Evolutionary conservation across 768 basidiomycete species (phyloP), one percentile per base, ranked within the genome.

Genomic region (Guyanaporus albipodus): DNA sequence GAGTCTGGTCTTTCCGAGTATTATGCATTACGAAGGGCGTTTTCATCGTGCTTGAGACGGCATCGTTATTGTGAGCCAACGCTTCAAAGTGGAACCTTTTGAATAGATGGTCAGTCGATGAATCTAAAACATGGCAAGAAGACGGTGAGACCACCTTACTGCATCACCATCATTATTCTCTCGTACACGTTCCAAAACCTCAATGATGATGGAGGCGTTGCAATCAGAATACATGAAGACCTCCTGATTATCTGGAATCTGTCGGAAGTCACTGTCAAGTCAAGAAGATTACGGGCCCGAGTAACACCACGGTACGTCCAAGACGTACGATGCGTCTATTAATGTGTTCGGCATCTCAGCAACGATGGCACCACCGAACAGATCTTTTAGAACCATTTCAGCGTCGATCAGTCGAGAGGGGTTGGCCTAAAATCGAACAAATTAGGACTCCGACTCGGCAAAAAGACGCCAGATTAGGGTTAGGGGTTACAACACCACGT

Each of bases 161-260:
- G 91, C 91, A 36, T 85, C 79, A 35, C 71, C 59, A 29, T 74
- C 71, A 46, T 80, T 74, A 11, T 60, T 52, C n/a, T 68, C 65
- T 27, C 82, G 73, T 21, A 95, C 91, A 48, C 81, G 73, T 63
- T 91, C 67, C 11, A 97, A 70, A 19, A 96, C 78, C 61, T 99
- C 96, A 22, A 96, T 67, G 40, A 98, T 77, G 52, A 94, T 76
- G 59, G 86, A 91, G 55, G 82, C 71, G 39, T 75, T 74, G 6
- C 82, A 86, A 38, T 79, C 67, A 6, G 78, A 77, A 44, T 83
- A 84, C 46, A 96, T 63, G 67, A 91, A 87, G 33, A 96, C 95
- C 62, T 98, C 96, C 66, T 99, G 95, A 4, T 82, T 91, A 62
- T 98, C 87, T 12, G 96, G 94, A 11, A 99, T 74, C 68, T 97